Base-by-base conservation (phyloP, 23 red algal species). In the Gracilaria vermiculophylla region DNA sequence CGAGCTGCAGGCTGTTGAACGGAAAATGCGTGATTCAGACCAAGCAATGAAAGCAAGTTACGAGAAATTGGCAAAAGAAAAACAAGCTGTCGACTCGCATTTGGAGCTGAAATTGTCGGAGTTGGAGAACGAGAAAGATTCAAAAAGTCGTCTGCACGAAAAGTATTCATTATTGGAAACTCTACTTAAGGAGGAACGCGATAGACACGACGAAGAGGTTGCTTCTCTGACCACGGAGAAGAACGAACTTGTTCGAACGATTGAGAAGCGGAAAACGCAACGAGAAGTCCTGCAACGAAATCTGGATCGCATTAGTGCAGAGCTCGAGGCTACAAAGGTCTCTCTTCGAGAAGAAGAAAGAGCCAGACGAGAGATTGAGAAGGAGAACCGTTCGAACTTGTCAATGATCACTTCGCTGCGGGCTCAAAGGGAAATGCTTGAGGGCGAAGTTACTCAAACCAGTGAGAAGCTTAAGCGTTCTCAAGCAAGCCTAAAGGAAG, bases 1-100 rank as follows among this genome's bases (percentile, higher is more conserved):
- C 24, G 54, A 60, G 34, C 54, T 82, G 2, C 48, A 82, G 21
- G 78, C 37, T 37, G 78, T 48, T 37, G 78, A 82, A 61, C 40
- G 78, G 9, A 60, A 64, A 11, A 64, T 66, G 54, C 78, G 78
- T 45, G 55, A 66, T 44, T 82, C 78, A 2, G 78, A 82, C 24
- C 41, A 62, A 48, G 16, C 55, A 0, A 64, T 82, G 78, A 82
- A 62, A 14, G 78, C 35, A 21, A 66, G 5, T 44, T 33, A 40
- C 24, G 54, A 82, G n/a, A 64, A 62, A 8, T 24, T 82, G 28
- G 55, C 12, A 44, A 35, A 33, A 29, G 41, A 33, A 31, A 82
- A 61, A 39, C 27, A 42, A 29, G 39, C 62, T 31, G 48, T 61
- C 11, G 78, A 82, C 28, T 19, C 11, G 4, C 40, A 31, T 28